Base-by-base conservation (phyloP, 2,329 filamentous ascomycete species). In the Macrophomina pseudophaseolina region DNA sequence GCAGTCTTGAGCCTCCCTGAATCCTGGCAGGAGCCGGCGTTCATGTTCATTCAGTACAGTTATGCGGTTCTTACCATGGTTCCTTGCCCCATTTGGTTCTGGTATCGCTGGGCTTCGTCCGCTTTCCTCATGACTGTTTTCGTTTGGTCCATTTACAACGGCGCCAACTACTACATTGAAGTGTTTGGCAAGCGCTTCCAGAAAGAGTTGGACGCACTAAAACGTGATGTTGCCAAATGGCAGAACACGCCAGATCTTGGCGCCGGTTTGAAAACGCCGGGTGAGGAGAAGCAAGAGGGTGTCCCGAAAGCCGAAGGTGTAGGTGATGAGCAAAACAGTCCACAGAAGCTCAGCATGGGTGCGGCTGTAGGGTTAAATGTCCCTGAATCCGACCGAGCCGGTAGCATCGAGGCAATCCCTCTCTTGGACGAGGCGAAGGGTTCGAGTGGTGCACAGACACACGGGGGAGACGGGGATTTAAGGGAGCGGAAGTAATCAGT, bases 131-230 rank as follows among this genome's bases (percentile, higher is more conserved):
- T 90, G 65, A 81, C 87, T 2, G 89, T 99, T n/a, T 98, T 99
- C 75, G 85, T 88, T 51, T 97, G 94, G 93, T 96, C 92, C 72
- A 91, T 97, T 66, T 96, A 97, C 82, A 99, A 99, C 72, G 95
- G 95, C 38, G 93, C 95, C 18, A 98, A 94, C 0, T 99, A 91
- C 79, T 99, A 99, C 80, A 98, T 99, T 74, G 95, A 99, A 73
- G 92, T 98, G 1, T 99, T 98, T 76, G 95, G 96, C 64, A 97
- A 92, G 73, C 88, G 94, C 2, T 98, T 99, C 84, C 93, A 99
- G 82, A 97, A 94, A 75, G 95, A 99, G 78, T 84, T 99, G 12
- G 94, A 99, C 76, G 86, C 90, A 63, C 86, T 99, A 81, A 94
- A 91, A 80, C 88, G 88, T 65, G 95, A 99, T 74, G 93, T 99